Evolutionary conservation across 23 red algal species (phyloP).

Genomic region (Gracilaria caudata): DNA sequence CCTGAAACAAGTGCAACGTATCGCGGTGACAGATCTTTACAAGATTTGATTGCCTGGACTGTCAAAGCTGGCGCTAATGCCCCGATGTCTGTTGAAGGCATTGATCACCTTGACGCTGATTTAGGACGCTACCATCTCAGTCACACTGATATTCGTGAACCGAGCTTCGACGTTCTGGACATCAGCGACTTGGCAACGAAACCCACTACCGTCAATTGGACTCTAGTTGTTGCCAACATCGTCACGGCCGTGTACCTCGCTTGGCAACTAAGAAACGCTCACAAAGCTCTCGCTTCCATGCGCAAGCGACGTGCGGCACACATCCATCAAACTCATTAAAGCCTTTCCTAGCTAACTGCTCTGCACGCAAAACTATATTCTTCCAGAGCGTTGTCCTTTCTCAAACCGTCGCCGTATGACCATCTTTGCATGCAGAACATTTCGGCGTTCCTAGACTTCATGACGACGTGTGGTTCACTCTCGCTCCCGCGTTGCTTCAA

Average conservation of each 20-base stretch:
- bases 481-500: not conserved
- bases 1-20: constrained; percentile 12
- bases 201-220: constrained; percentile 15
- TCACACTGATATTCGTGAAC: not conserved
- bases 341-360: not conserved
- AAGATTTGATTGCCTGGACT: constrained; percentile 33
- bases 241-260: constrained; percentile 23
- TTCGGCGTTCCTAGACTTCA: not conserved
- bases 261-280: not conserved
- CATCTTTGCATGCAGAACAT: too few species aligned
- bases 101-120: constrained; percentile 17
- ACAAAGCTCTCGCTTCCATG: not conserved
- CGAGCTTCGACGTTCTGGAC: not conserved
- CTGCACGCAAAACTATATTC: not conserved
- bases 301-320: constrained; percentile 3
- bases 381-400: not conserved
- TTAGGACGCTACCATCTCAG: not conserved
- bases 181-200: not conserved
- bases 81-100: not conserved
- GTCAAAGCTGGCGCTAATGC: constrained; percentile 29
- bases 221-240: constrained; percentile 49
- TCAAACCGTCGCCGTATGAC: too few species aligned
- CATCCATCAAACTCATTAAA: not conserved
- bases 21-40: constrained; percentile 17
- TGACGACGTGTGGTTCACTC: not conserved